Evolutionary conservation across 352 stramenopile species (phyloP), one percentile per base, ranked within the genome.

Genomic region (Pythium aphanidermatum): DNA sequence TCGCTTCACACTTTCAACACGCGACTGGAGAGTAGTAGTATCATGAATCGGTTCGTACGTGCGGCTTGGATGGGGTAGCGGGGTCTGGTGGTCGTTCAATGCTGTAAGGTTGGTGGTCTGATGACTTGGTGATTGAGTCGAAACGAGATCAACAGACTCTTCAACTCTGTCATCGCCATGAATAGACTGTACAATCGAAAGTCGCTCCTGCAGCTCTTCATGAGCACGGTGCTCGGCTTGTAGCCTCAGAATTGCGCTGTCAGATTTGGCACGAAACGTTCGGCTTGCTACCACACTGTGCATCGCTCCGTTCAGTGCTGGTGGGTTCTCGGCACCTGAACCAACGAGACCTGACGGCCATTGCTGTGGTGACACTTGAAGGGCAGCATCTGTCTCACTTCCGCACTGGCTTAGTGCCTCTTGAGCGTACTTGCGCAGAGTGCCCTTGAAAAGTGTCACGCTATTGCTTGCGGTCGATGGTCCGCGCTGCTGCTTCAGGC

Each of bases 401-500:
- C n/a, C n/a, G n/a, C n/a, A n/a, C n/a, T n/a, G 54, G 2, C 61
- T 46, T 7, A 74, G 34, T 28, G 49, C 58, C 28, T 77, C 58
- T 25, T 66, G 66, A 16, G 71, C 66, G 30, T 61, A 65, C 44
- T 83, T 80, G 54, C 75, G 70, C 63, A 88, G 65, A 29, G 62
- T 84, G 14, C 57, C 68, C 35, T 85, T 85, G 12, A 83, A 41
- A 5, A 88, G 52, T 20, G 71, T 76, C 52, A 85, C 56, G 46
- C 70, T 83, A 46, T 85, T 83, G 23, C 40, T 54, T 4, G 73
- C 71, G 2, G 65, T 82, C 10, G 72, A 84, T 21, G 73, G 68
- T 0, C 67, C 71, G n/a, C 64, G 72, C 54, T 83, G 72, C 48
- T 77, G 67, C 43, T 81, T 82, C 17, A 85, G 63, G 12, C 74